Evolutionary conservation across 192 early-diverging fungal genomes (phyloP).

Genomic region (Linnemannia exigua): DNA sequence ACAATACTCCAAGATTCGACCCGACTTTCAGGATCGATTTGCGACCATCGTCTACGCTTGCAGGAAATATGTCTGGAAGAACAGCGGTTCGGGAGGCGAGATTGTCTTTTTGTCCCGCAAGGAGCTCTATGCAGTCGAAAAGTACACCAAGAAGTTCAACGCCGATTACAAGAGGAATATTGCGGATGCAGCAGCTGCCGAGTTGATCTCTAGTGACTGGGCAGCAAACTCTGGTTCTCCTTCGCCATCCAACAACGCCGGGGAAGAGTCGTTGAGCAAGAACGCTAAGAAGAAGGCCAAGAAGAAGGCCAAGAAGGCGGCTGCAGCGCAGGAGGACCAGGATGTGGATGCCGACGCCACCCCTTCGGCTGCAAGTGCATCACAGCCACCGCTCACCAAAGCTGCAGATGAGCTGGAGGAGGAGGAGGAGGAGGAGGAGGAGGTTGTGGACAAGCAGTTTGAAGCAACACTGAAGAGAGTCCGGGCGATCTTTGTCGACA

Average conservation of each 20-base stretch:
- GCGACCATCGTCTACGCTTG: slow-evolving; percentile 14
- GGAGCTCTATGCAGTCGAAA: slow-evolving; percentile 17
- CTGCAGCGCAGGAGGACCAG: neutral
- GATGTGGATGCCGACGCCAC: neutral
- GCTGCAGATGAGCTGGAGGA: no score
- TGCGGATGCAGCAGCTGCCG: slow-evolving; percentile 2
- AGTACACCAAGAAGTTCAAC: slow-evolving; percentile 41
- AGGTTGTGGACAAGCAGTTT: neutral
- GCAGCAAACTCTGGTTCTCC: neutral
- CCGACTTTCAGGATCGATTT: slow-evolving; percentile 43
- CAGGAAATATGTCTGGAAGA: slow-evolving; percentile 23
- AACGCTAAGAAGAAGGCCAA: slow-evolving; percentile 19
- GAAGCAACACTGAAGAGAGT: neutral
- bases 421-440: no score
- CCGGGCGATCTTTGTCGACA: neutral
- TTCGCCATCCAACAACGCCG: neutral
- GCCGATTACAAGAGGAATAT: neutral
- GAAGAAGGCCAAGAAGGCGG: slow-evolving; percentile 22
- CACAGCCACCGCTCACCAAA: neutral
- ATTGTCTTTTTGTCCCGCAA: neutral
- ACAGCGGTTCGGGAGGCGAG: slow-evolving; percentile 22
- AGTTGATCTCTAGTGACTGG: neutral
- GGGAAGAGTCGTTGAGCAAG: neutral
- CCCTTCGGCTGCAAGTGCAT: neutral
- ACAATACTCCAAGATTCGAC: slow-evolving; percentile 25